phyloP scores from a whole-genome alignment of 257 asterid species.

The Solanum sejunctum region DNA sequence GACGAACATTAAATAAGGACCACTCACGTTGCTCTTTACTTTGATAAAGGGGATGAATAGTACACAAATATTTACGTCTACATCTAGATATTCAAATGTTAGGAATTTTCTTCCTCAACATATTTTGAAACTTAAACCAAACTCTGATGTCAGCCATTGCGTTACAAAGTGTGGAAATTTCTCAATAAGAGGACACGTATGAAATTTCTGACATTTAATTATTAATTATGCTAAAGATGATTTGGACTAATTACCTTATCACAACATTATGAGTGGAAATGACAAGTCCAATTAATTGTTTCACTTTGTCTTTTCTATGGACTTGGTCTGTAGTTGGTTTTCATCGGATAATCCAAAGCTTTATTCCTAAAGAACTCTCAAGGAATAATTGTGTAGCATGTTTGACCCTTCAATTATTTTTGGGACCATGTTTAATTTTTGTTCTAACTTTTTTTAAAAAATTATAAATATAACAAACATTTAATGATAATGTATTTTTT shows the following conservation, averaged over 20 bases:
- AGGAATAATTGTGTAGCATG: neutral
- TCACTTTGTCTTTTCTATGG: neutral
- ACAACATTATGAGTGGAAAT: neutral
- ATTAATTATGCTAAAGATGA: too few species aligned
- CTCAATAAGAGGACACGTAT: too few species aligned
- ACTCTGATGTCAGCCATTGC: neutral
- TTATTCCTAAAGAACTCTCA: neutral
- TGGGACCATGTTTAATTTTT: too few species aligned
- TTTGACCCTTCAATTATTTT: neutral
- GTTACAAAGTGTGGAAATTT: too few species aligned
- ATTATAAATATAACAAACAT: too few species aligned
- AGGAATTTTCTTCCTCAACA: neutral
- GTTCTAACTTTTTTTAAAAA: too few species aligned
- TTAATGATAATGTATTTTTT: too few species aligned
- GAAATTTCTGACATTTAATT: too few species aligned
- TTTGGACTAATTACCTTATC: too few species aligned
- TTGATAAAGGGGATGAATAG: neutral
- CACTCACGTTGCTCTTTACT: too few species aligned
- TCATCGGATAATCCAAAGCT: neutral
- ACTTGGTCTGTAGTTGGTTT: neutral
- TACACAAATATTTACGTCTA: neutral
- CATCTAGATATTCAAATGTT: neutral
- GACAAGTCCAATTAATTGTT: neutral
- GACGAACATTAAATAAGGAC: too few species aligned
- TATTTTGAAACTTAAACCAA: neutral